Percentiles rank a stretch among this genome's conserved stretches.
Evolutionary conservation across 2,329 filamentous ascomycete species (phyloP).

Genomic region (Clonostachys chloroleuca): DNA sequence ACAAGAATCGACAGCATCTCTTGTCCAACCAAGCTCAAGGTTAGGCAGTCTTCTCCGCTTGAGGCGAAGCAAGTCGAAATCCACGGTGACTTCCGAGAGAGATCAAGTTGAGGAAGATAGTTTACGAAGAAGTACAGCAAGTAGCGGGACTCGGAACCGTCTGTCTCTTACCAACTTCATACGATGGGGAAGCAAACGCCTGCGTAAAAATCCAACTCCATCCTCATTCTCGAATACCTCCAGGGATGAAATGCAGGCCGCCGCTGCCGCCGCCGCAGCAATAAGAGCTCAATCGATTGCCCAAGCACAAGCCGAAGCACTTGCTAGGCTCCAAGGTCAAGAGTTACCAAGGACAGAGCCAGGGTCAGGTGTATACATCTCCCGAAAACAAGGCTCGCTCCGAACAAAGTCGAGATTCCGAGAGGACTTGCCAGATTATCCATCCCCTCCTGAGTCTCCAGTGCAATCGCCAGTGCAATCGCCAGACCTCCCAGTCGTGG

Average conservation of each 20-base stretch:
- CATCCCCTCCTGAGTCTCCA: conserved; percentile 81
- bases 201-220: conserved; percentile 48
- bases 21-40: conserved; percentile 12
- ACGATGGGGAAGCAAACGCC: conserved; percentile 58
- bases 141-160: conserved; percentile 36
- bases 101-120: conserved; percentile 42
- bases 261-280: conserved; percentile 9
- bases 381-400: conserved; percentile 39
- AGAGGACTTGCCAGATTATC: conserved; percentile 85
- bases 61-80: conserved; percentile 44
- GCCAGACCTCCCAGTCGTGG: conserved; percentile 23
- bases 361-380: conserved; percentile 15
- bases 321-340: conserved; percentile 26
- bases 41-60: conserved; percentile 35
- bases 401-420: conserved; percentile 87
- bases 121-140: conserved; percentile 49
- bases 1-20: conserved; percentile 6
- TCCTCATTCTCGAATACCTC: conserved; percentile 92
- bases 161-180: conserved; percentile 72
- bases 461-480: conserved; percentile 73
- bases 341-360: conserved; percentile 11
- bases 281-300: conserved; percentile 14
- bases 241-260: conserved; percentile 70
- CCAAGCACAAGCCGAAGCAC: conserved; percentile 22
- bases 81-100: conserved; percentile 35